Conservation (phyloP, 257 asterid species). For the Thymus quinquecostatus region DNA sequence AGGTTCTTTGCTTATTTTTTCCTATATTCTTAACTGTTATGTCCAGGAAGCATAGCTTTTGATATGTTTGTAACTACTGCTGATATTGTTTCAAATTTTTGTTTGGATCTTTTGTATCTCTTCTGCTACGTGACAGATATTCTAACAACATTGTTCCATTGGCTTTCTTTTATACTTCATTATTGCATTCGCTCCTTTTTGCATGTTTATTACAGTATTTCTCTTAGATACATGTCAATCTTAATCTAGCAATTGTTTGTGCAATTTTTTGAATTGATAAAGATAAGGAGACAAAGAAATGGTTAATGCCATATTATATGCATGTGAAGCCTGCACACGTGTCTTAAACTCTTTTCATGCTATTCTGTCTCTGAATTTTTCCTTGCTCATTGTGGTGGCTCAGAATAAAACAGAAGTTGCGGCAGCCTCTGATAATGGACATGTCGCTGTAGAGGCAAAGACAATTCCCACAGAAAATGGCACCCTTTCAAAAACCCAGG, state of each 20-base stretch:
- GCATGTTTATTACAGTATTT: slow-evolving; percentile 9
- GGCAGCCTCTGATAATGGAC: slow-evolving; percentile 62
- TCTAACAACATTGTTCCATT: background rate
- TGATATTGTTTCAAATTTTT: background rate
- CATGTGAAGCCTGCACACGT: slow-evolving; percentile 11
- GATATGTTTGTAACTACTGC: slow-evolving; percentile 4
- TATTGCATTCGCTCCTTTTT: background rate
- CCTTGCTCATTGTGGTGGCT: slow-evolving; percentile 31
- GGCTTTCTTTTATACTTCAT: slow-evolving; percentile 7
- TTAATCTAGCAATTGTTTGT: slow-evolving; percentile 21
- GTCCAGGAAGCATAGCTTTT: background rate
- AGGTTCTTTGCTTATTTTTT: background rate
- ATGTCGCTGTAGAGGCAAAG: slow-evolving; percentile 51
- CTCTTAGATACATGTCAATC: slow-evolving; percentile 23
- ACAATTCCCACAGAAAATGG: slow-evolving; percentile 74
- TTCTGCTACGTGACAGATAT: background rate
- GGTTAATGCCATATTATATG: slow-evolving; percentile 12
- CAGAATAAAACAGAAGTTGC: slow-evolving; percentile 65
- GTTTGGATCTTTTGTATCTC: background rate
- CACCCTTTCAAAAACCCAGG: slow-evolving; percentile 66
- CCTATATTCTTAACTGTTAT: background rate
- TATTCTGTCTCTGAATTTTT: slow-evolving; percentile 24
- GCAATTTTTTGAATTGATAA: slow-evolving; percentile 1
- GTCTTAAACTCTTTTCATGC: slow-evolving; percentile 22
- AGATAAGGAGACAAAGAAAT: slow-evolving; percentile 13